These are phyloP conservation scores for Ophiostoma montium DNA, from an alignment of 2,329 filamentous ascomycete species.

Conservation along the genomic window DNA sequence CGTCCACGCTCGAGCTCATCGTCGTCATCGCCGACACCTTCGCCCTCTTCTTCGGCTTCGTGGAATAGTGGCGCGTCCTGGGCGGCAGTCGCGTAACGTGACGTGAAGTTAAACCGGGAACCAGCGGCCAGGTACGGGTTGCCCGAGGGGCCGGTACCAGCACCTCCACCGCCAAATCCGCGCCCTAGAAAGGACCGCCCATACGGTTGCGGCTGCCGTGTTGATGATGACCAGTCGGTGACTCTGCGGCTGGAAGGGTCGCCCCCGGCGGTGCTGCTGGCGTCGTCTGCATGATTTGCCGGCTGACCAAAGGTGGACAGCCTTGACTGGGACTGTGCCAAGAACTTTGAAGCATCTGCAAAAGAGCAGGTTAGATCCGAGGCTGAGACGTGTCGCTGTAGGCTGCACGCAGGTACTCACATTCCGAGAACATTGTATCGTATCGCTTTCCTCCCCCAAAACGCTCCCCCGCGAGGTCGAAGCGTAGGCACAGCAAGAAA, in stretches of 20 bases:
- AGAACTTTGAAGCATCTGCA: conserved; percentile 85
- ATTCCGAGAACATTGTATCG: conserved; percentile 1
- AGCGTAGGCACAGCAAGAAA: no score
- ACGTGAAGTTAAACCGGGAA: conserved; percentile 64
- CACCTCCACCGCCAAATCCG: conserved; percentile 22
- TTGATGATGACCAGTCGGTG: conserved; percentile 21
- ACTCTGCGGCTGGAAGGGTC: conserved; percentile 19
- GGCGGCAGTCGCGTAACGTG: conserved; percentile 51
- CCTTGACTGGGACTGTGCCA: conserved; percentile 90
- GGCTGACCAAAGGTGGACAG: conserved; percentile 56
- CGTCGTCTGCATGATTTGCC: conserved; percentile 31
- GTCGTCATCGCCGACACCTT: conserved; percentile 67
- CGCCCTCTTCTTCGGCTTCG: conserved; percentile 36
- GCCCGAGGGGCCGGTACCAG: conserved; percentile 21
- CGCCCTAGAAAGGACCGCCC: conserved; percentile 28
- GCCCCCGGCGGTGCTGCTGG: conserved; percentile 14
- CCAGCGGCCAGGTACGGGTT: conserved; percentile 67
- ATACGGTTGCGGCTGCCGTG: conserved; percentile 19
- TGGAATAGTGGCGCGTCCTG: conserved; percentile 90
- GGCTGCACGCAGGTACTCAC: background rate
- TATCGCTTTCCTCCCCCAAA: background rate
- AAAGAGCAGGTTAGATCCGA: background rate
- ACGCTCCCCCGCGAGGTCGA: background rate
- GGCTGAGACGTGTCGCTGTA: background rate
- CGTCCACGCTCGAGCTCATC: conserved; percentile 82